These are phyloP conservation scores for Saccharomycopsis babjevae DNA, from an alignment of 805 yeast genomes.

Conservation along the genomic window DNA sequence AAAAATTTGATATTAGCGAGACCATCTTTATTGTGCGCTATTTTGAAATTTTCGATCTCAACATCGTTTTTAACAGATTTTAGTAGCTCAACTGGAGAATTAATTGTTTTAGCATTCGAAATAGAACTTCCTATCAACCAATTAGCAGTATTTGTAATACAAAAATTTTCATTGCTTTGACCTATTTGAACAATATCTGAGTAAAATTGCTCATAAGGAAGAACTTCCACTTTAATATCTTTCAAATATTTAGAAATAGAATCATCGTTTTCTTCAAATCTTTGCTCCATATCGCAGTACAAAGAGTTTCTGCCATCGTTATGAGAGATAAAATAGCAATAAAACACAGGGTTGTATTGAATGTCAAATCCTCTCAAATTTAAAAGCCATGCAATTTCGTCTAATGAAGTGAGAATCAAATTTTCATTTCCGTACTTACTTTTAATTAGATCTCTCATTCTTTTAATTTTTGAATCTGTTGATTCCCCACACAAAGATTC, in stretches of 20 bases:
- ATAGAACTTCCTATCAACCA: constrained; percentile 44
- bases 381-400: constrained; percentile 86
- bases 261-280: not conserved
- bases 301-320: constrained; percentile 6
- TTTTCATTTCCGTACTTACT: constrained; percentile 28
- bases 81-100: constrained; percentile 53
- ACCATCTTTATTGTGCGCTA: constrained; percentile 80
- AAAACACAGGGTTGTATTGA: constrained; percentile 80
- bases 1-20: constrained; percentile 62
- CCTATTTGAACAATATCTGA: constrained; percentile 30
- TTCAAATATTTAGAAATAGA: constrained; percentile 33
- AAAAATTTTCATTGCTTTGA: constrained; percentile 25
- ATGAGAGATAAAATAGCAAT: constrained; percentile 41
- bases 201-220: constrained; percentile 51
- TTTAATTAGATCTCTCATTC: constrained; percentile 31
- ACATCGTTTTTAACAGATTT: constrained; percentile 68
- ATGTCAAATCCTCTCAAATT: constrained; percentile 80
- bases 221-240: constrained; percentile 36
- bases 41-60: constrained; percentile 62
- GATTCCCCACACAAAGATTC: constrained; percentile 55
- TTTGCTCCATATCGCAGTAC: constrained; percentile 10
- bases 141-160: constrained; percentile 48
- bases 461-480: constrained; percentile 44
- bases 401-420: constrained; percentile 61
- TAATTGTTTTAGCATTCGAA: constrained; percentile 36